Conservation (phyloP, 192 early-diverging fungal species). For the Coemansia sp. region DNA sequence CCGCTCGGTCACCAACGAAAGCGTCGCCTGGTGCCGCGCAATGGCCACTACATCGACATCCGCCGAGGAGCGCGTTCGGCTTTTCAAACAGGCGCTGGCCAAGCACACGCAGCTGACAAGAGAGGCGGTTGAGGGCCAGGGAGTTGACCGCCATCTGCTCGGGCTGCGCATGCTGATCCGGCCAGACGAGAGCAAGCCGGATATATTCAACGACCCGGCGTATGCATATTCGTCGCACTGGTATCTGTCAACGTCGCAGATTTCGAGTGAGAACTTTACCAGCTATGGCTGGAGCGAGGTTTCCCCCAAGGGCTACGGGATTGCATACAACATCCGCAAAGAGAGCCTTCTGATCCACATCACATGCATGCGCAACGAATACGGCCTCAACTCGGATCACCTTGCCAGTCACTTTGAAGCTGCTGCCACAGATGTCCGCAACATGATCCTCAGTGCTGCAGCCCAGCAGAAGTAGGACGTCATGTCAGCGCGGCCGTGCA, state of each 20-base stretch:
- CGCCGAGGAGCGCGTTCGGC: constrained; percentile 62
- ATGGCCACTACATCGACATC: constrained; percentile 70
- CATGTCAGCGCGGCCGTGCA: neutral
- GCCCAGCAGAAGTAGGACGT: constrained; percentile 2
- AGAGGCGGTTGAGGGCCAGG: constrained; percentile 76
- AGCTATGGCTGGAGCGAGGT: constrained; percentile 94
- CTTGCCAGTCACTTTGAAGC: constrained; percentile 79
- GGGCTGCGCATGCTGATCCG: constrained; percentile 79
- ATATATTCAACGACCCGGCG: constrained; percentile 84
- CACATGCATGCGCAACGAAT: constrained; percentile 66
- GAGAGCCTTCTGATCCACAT: constrained; percentile 86
- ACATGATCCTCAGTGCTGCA: constrained; percentile 28
- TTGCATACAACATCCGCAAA: constrained; percentile 94
- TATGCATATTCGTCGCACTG: constrained; percentile 86
- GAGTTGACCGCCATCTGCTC: constrained; percentile 92
- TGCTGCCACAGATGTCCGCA: constrained; percentile 80
- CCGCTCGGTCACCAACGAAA: constrained; percentile 77
- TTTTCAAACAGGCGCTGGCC: constrained; percentile 75
- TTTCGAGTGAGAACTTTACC: constrained; percentile 87
- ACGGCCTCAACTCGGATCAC: constrained; percentile 58
- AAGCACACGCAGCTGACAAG: constrained; percentile 81
- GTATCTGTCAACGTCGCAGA: constrained; percentile 93
- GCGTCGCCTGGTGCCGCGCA: constrained; percentile 78
- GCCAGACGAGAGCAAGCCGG: constrained; percentile 76
- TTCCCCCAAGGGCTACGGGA: constrained; percentile 86